phyloP scores from a whole-genome alignment of 1,284 basidiomycete species.

The Irpex sp. region DNA sequence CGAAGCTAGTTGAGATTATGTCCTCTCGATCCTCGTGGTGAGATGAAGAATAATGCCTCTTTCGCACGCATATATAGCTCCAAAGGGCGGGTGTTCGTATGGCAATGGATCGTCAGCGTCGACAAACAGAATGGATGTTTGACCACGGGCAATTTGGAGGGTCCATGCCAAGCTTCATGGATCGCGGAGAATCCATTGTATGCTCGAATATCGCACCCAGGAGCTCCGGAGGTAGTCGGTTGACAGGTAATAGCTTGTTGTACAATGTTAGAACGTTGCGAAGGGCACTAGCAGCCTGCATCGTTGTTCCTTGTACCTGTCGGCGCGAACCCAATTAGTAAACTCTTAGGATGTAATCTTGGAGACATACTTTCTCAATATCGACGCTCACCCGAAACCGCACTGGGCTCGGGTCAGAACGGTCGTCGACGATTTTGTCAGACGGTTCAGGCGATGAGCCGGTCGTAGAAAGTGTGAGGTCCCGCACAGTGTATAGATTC shows the following conservation, averaged over 20 bases:
- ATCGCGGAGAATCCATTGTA: background rate
- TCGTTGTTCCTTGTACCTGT: background rate
- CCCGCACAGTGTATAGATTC: background rate
- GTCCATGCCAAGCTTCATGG: background rate
- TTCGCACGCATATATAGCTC: background rate
- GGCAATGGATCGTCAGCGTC: background rate
- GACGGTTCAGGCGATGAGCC: background rate
- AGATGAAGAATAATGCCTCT: background rate
- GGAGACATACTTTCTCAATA: background rate
- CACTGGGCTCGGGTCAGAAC: background rate
- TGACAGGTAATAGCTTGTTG: background rate
- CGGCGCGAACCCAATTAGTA: background rate
- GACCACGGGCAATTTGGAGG: background rate
- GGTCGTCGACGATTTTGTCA: background rate
- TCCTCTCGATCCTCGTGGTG: background rate
- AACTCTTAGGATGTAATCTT: background rate
- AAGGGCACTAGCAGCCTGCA: background rate
- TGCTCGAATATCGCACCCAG: background rate
- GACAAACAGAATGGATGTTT: background rate
- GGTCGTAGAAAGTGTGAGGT: background rate
- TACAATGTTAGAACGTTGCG: background rate
- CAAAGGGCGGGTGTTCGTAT: background rate
- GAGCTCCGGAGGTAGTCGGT: background rate
- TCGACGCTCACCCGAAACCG: background rate
- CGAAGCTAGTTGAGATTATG: background rate